Evolutionary conservation across 2,329 filamentous ascomycete genomes (phyloP).

Genomic region (Fonsecaea multimorphosa): DNA sequence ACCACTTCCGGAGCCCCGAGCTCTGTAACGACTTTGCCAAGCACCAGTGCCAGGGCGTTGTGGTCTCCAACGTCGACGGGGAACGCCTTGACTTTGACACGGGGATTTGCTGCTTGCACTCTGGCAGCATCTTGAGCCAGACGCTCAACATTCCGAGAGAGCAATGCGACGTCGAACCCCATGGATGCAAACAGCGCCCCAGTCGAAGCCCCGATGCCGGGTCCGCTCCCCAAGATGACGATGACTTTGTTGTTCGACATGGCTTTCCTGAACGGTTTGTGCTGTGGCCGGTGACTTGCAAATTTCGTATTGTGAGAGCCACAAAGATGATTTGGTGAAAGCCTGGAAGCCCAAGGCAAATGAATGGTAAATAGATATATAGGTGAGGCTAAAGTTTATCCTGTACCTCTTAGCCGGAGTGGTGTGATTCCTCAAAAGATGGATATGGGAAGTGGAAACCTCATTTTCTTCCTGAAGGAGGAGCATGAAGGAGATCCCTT

Average conservation of each 20-base stretch:
- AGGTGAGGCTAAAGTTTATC: background rate
- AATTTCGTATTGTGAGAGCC: background rate
- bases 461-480: too few species aligned
- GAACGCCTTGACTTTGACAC: conserved; percentile 25
- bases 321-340: background rate
- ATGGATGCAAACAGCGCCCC: conserved; percentile 24
- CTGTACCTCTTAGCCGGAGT: background rate
- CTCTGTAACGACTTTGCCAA: conserved; percentile 23
- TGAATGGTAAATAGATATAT: background rate
- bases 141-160: conserved; percentile 26
- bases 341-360: background rate
- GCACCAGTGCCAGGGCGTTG: conserved; percentile 14
- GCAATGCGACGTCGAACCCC: conserved; percentile 30
- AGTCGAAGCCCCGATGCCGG: conserved; percentile 29
- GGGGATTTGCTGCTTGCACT: conserved; percentile 15
- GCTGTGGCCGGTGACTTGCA: background rate
- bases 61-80: conserved; percentile 29
- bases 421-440: background rate
- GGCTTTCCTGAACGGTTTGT: background rate
- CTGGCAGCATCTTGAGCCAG: conserved; percentile 23
- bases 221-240: conserved; percentile 30
- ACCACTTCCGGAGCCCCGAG: conserved; percentile 30
- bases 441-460: too few species aligned
- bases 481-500: too few species aligned
- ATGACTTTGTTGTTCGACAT: conserved; percentile 22